Base-by-base conservation (phyloP, 192 early-diverging fungal species). In the Coemansia reversa region DNA sequence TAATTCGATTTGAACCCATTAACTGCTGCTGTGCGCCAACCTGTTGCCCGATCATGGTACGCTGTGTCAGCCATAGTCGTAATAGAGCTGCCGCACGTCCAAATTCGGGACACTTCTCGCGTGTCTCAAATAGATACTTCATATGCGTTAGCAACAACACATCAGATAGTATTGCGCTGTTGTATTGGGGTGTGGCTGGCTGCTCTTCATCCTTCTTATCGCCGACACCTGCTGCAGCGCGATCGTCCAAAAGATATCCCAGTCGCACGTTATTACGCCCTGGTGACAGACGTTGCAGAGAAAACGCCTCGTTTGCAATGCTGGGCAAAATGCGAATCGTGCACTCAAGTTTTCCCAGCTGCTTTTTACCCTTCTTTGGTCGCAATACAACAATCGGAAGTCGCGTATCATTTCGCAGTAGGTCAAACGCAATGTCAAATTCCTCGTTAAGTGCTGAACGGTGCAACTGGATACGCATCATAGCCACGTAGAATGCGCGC, bases 161-260 rank as follows among this genome's bases (percentile, higher is more conserved):
- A 60, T 99, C 97, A 60, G 82, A 75, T 54, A 94, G 77, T 30
- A 99, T 61, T 5, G 89, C 83, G 2, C 91, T 84, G 74, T 96
- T 98, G 84, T 97, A 97, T 55, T 88, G 90, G 25, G 95, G 93
- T 19, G 96, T 98, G 0, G 94, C 70, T 4, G 84, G 68, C 53
- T 57, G 24, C 19, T 28, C 35, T 14, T 39, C 64, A 8, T 45
- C 55, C 20, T 57, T 67, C 29, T 33, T 18, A 39, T 70, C 58
- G n/a, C 24, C 61, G 7, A 32, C 12, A 4, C 9, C 57, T n/a
- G 24, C 25, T 18, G 35, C n/a, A 7, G 51, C 55, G 55, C 12
- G 11, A 45, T 54, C 39, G 51, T 48, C 11, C 25, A 56, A 19
- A 50, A 60, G 11, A 77, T 56, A 77, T 18, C 76, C 58, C 4